Conservation (phyloP, 441 rosid genomes). For the Jatropha podagrica region DNA sequence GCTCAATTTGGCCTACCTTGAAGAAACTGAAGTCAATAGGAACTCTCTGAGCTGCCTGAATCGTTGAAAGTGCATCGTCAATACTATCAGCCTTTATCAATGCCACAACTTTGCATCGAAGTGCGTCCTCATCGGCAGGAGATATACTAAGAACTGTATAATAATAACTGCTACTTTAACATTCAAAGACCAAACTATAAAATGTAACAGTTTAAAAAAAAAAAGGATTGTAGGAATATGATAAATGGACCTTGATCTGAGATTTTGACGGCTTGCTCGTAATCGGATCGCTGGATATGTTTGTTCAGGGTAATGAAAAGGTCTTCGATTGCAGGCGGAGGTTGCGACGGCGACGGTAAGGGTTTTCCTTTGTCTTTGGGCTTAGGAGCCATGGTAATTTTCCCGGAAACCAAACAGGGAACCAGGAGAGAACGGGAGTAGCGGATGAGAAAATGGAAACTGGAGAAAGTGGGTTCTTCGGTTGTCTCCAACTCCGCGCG, state of each 20-base stretch:
- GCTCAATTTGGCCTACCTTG: slow-evolving; percentile 45
- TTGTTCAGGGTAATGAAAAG: slow-evolving; percentile 66
- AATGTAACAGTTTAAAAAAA: background rate
- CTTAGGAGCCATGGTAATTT: slow-evolving; percentile 66
- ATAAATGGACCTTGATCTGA: slow-evolving; percentile 61
- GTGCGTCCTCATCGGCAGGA: slow-evolving; percentile 78
- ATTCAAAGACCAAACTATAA: background rate
- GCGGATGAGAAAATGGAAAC: background rate
- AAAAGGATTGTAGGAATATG: background rate
- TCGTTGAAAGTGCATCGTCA: slow-evolving; percentile 60
- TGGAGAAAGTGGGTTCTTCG: background rate
- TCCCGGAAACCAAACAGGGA: slow-evolving; percentile 13
- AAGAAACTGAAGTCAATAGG: slow-evolving; percentile 58
- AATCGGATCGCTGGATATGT: slow-evolving; percentile 70
- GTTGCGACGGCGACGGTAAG: slow-evolving; percentile 46
- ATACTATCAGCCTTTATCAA: slow-evolving; percentile 61
- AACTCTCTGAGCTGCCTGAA: slow-evolving; percentile 45
- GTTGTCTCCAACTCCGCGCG: background rate
- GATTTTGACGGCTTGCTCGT: slow-evolving; percentile 60
- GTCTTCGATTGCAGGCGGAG: slow-evolving; percentile 81
- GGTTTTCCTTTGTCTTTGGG: slow-evolving; percentile 56
- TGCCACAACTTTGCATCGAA: slow-evolving; percentile 85
- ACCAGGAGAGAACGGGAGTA: background rate
- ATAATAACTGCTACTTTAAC: background rate
- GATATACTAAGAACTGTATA: slow-evolving; percentile 51